Percentiles rank a stretch among this genome's conserved stretches.
Conservation (phyloP, 192 early-diverging fungal species). For the Backusella australiensis region DNA sequence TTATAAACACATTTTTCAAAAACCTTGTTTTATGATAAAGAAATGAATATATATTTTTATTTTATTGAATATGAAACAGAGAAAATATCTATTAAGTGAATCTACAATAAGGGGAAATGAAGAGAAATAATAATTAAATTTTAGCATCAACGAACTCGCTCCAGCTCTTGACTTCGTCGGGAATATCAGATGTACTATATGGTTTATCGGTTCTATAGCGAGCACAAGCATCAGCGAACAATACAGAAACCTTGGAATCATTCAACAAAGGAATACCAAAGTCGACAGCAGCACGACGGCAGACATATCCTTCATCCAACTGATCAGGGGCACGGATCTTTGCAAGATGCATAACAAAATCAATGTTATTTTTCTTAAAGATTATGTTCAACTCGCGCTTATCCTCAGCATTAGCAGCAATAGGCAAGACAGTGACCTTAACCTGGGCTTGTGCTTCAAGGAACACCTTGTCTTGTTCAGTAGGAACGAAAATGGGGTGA, state of each 20-base stretch:
- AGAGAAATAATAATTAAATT: slow-evolving; percentile 26
- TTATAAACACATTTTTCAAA: not conserved
- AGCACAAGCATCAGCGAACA: slow-evolving; percentile 82
- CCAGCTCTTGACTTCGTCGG: slow-evolving; percentile 70
- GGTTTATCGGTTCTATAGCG: slow-evolving; percentile 17
- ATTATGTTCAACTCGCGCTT: slow-evolving; percentile 57
- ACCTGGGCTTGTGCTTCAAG: slow-evolving; percentile 44
- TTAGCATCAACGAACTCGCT: slow-evolving; percentile 62
- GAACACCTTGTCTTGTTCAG: slow-evolving; percentile 47
- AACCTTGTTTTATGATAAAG: not conserved
- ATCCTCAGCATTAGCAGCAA: slow-evolving; percentile 48
- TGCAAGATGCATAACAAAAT: slow-evolving; percentile 72
- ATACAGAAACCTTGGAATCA: slow-evolving; percentile 88
- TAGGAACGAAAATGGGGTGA: slow-evolving; percentile 71
- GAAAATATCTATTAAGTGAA: slow-evolving; percentile 3
- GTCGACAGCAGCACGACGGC: slow-evolving; percentile 94
- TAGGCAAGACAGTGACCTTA: slow-evolving; percentile 40
- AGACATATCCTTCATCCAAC: slow-evolving; percentile 68
- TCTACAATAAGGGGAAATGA: slow-evolving; percentile 4
- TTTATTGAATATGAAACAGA: slow-evolving; percentile 8
- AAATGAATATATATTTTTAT: slow-evolving; percentile 1
- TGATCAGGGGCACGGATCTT: slow-evolving; percentile 61
- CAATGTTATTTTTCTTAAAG: slow-evolving; percentile 60
- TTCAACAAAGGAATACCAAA: slow-evolving; percentile 95
- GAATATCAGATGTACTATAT: slow-evolving; percentile 34